Evolutionary conservation across 2,329 filamentous ascomycete species (phyloP).

Genomic region (Colletotrichum phormii): DNA sequence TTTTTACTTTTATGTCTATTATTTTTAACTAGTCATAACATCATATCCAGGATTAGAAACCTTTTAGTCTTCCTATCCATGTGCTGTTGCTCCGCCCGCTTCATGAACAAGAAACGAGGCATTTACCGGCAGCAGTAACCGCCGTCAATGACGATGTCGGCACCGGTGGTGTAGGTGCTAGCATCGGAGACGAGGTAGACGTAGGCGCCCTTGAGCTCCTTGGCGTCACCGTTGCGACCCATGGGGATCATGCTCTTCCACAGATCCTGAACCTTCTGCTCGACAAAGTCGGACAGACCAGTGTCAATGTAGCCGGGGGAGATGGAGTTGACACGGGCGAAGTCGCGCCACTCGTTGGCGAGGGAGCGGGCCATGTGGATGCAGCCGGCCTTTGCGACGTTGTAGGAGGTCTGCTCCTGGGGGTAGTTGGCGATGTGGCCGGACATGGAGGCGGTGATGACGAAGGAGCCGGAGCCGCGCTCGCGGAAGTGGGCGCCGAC

Average conservation of each 20-base stretch:
- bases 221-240: conserved; percentile 73
- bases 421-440: conserved; percentile 79
- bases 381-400: conserved; percentile 71
- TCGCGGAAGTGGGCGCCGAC: conserved; percentile 74
- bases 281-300: conserved; percentile 75
- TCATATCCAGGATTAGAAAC: conserved; percentile 16
- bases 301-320: conserved; percentile 78
- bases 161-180: conserved; percentile 78
- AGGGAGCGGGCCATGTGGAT: conserved; percentile 58
- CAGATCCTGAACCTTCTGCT: conserved; percentile 74
- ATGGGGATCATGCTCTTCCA: conserved; percentile 83
- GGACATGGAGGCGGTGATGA: conserved; percentile 78
- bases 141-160: conserved; percentile 78
- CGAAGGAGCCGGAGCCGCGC: conserved; percentile 72
- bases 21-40: conserved; percentile 23
- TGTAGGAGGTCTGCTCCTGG: conserved; percentile 75
- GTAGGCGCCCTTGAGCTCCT: conserved; percentile 83
- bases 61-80: conserved; percentile 6
- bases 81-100: conserved; percentile 12
- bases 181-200: conserved; percentile 82
- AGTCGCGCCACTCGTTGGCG: conserved; percentile 77
- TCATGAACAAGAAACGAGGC: neutral
- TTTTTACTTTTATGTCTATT: conserved; percentile 5
- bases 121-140: conserved; percentile 67
- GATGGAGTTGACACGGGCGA: conserved; percentile 74